A percentile compares a stretch with the other conserved stretches of the same genome.
Evolutionary conservation across 345 rosid species (phyloP).

Genomic region (Brassica rapa): DNA sequence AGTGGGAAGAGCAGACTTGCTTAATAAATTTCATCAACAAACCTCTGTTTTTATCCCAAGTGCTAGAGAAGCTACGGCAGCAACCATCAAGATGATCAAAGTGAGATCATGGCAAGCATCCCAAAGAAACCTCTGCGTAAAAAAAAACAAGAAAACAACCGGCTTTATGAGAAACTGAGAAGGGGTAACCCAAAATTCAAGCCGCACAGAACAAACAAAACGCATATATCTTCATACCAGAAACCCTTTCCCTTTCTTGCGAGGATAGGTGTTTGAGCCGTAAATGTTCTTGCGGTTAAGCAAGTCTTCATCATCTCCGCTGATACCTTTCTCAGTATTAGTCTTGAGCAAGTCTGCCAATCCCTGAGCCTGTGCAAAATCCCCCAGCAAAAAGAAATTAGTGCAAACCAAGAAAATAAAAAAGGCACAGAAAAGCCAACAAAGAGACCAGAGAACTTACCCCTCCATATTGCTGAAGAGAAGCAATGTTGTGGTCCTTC

Average conservation of each 20-base stretch:
- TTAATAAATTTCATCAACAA: conserved; percentile 17
- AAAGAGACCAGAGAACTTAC: conserved; percentile 46
- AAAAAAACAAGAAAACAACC: conserved; percentile 2
- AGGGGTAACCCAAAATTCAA: neutral
- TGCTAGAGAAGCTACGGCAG: conserved; percentile 85
- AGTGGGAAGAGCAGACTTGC: neutral
- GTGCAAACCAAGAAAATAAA: neutral
- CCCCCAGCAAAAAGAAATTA: neutral
- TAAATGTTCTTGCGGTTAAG: conserved; percentile 56
- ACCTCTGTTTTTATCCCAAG: conserved; percentile 98
- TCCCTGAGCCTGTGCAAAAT: conserved; percentile 60
- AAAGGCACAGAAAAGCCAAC: neutral
- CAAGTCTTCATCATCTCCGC: conserved; percentile 74
- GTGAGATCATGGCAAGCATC: conserved; percentile 88
- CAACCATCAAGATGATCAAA: conserved; percentile 81
- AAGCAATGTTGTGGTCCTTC: conserved; percentile 60
- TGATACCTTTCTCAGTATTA: conserved; percentile 65
- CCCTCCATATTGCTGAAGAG: conserved; percentile 72
- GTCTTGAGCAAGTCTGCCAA: conserved; percentile 63
- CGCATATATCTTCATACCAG: conserved; percentile 53
- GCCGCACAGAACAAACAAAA: neutral
- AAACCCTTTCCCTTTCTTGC: conserved; percentile 84
- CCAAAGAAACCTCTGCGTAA: conserved; percentile 86
- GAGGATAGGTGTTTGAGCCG: conserved; percentile 95
- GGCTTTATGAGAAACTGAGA: conserved; percentile 1